Conservation (phyloP, 2,329 filamentous ascomycete species). For the Aspergillus persii region DNA sequence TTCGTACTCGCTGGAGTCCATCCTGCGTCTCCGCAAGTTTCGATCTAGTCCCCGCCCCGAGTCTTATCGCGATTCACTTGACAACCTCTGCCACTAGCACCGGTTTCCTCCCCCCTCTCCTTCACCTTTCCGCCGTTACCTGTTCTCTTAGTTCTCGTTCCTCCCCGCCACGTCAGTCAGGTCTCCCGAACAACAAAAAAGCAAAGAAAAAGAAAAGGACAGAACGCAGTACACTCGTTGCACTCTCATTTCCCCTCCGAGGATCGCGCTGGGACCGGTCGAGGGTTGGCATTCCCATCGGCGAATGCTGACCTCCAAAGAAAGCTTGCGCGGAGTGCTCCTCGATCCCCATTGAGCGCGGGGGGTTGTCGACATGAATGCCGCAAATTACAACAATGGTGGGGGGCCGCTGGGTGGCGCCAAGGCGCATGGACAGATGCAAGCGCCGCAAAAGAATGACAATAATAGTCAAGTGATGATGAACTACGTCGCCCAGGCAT, state of each 20-base stretch:
- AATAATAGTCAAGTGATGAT: slow-evolving; percentile 34
- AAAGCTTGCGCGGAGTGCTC: slow-evolving; percentile 32
- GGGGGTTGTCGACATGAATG: slow-evolving; percentile 44
- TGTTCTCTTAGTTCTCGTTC: neutral
- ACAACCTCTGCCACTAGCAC: neutral
- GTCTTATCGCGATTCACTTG: slow-evolving; percentile 2
- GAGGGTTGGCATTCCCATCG: slow-evolving; percentile 13
- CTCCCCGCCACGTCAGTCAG: neutral
- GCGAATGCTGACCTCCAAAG: slow-evolving; percentile 39
- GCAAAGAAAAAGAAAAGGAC: neutral
- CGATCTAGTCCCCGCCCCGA: neutral
- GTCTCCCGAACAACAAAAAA: neutral
- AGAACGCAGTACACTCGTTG: neutral
- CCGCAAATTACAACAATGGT: slow-evolving; percentile 38
- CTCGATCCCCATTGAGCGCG: slow-evolving; percentile 34
- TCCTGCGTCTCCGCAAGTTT: neutral
- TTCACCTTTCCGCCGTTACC: neutral
- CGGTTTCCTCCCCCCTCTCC: neutral
- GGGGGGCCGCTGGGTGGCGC: slow-evolving; percentile 23
- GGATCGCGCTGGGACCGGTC: slow-evolving; percentile 6
- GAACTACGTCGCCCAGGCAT: slow-evolving; percentile 38
- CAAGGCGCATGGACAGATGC: slow-evolving; percentile 33
- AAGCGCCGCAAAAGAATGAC: slow-evolving; percentile 25
- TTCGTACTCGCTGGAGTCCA: neutral
- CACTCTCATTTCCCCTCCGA: neutral